Percentiles rank a stretch among this genome's conserved stretches.
These are phyloP conservation scores for Rhodotorula taiwanensis DNA, from an alignment of 768 basidiomycete genomes.

Conservation along the genomic window DNA sequence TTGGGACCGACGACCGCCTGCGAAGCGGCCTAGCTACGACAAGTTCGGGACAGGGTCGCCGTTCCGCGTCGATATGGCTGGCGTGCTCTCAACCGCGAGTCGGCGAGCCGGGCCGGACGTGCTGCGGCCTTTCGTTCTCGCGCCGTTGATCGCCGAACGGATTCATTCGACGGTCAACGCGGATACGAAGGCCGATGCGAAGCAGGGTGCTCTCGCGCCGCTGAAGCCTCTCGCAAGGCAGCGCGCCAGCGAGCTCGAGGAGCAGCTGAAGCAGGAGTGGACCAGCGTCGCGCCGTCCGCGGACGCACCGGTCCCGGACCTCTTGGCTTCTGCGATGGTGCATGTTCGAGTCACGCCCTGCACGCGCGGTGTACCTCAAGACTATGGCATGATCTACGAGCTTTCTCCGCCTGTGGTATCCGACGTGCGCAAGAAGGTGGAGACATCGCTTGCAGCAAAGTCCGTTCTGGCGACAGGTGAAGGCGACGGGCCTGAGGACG, in stretches of 20 bases:
- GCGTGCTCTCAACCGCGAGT: slow-evolving; percentile 45
- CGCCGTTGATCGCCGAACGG: not conserved
- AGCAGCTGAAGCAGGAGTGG: not conserved
- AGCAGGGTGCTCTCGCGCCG: too few relatives aligned
- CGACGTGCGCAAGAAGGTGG: slow-evolving; percentile 54
- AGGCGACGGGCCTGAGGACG: slow-evolving; percentile 29
- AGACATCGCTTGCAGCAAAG: slow-evolving; percentile 42
- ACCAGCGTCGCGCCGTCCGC: too few relatives aligned
- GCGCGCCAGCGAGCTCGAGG: not conserved
- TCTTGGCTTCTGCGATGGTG: slow-evolving; percentile 54
- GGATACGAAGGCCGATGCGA: too few relatives aligned
- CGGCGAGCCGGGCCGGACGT: not conserved
- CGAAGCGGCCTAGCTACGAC: slow-evolving; percentile 69
- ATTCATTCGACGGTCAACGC: not conserved
- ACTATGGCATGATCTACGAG: slow-evolving; percentile 65
- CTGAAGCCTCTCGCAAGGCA: too few relatives aligned
- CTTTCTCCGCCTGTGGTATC: slow-evolving; percentile 55
- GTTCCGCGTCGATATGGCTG: slow-evolving; percentile 5
- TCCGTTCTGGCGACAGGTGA: slow-evolving; percentile 37
- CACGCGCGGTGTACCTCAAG: slow-evolving; percentile 64
- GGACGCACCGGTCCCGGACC: slow-evolving; percentile 42
- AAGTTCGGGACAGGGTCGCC: slow-evolving; percentile 53
- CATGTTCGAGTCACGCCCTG: slow-evolving; percentile 59
- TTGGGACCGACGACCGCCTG: slow-evolving; percentile 79
- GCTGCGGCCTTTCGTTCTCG: not conserved